Evolutionary conservation across 768 basidiomycete genomes (phyloP).

Genomic region (Amanita rubescens): DNA sequence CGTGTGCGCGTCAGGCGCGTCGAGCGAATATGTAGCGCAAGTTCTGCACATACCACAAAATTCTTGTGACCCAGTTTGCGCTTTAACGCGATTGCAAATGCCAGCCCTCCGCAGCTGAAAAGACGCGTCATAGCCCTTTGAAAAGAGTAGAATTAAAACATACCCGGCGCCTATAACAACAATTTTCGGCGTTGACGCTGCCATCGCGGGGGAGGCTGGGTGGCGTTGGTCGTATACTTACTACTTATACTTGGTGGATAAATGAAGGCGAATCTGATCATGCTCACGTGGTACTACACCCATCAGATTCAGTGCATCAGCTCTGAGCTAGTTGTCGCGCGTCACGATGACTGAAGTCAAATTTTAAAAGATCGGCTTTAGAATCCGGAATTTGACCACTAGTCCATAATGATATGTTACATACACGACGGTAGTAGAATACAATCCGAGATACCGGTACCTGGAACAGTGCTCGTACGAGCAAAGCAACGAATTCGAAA

Average conservation of each 20-base stretch:
- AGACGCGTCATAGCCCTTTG: too few species aligned
- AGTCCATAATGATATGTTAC: neutral
- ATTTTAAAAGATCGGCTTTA: neutral
- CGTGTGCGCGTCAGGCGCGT: neutral
- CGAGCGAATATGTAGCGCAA: neutral
- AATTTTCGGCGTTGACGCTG: neutral
- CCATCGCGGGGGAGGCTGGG: neutral
- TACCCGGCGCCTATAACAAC: conserved; percentile 10
- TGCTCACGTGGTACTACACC: too few species aligned
- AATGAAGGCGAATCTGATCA: too few species aligned
- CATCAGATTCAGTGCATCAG: neutral
- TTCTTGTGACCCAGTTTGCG: conserved; percentile 20
- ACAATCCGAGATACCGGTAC: neutral
- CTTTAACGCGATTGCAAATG: conserved; percentile 23
- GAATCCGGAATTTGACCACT: neutral
- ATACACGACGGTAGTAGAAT: neutral
- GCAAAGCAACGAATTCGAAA: neutral
- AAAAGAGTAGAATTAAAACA: too few species aligned
- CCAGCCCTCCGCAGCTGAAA: conserved; percentile 19
- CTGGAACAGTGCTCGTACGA: neutral
- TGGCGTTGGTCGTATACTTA: too few species aligned
- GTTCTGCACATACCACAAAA: conserved; percentile 21
- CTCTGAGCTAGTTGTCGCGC: neutral
- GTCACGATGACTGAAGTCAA: neutral
- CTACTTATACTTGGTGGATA: too few species aligned